Evolutionary conservation across 1,139 yeast species (phyloP), one percentile per base, ranked within the genome.

Genomic region (Candida sojae): DNA sequence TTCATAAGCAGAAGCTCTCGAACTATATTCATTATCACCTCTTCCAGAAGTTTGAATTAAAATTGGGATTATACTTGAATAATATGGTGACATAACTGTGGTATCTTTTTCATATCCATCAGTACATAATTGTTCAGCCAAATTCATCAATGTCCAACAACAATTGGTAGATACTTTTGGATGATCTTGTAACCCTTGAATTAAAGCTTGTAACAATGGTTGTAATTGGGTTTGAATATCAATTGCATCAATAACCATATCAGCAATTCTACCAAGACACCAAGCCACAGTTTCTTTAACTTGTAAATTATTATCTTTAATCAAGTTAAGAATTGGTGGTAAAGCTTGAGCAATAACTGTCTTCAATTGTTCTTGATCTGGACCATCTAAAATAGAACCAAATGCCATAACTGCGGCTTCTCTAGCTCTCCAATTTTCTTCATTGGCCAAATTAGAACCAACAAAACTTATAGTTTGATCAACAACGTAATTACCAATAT

Each of bases 391-490:
- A 52, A 93, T 90, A 7, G 97, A 91, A 35, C 99, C 99, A 67
- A 93, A 93, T 0, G 99, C 97, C 99, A 93, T 93, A 6, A 93
- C 97, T 0, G 98, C 96, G 25, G 99, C 98, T 71, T 93, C 99
- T 60, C 97, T 85, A 49, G 82, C 73, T 68, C 96, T 83, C 99
- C 99, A 93, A 50, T 60, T 60, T 12, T 62, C 66, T 11, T 57
- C 45, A 55, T 81, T 77, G 8, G 69, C 67, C 48, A 93, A 79
- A 62, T 89, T 88, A 40, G 80, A 77, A 56, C 86, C 92, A 34
- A 93, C 97, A 71, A 91, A 93, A 48, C 78, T 79, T 53, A 93
- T 73, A 5, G 96, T 89, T 42, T 96, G 93, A 53, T 84, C 87
- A 40, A 92, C 91, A 45, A 93, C 91, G 57, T 84, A 84, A 62